Percentiles rank a stretch among this genome's conserved stretches.
phyloP scores from a whole-genome alignment of 768 basidiomycete genomes.

The Paxillus rubicundulus region DNA sequence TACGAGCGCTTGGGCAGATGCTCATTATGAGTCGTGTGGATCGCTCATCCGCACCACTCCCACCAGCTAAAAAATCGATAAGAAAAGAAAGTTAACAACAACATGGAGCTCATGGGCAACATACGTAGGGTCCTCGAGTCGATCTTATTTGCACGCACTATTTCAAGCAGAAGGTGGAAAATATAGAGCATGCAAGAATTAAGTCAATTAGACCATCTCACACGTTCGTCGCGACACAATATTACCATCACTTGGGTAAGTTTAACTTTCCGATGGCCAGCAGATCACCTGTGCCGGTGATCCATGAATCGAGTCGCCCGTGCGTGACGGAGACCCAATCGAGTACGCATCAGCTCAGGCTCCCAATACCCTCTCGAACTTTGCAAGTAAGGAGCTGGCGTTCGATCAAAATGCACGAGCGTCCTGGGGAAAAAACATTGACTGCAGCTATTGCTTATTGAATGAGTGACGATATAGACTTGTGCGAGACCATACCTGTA shows the following conservation, averaged over 20 bases:
- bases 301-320: neutral
- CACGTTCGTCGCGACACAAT: neutral
- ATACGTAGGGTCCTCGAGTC: neutral
- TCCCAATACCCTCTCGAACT: neutral
- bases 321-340: neutral
- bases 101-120: neutral
- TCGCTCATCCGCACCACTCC: neutral
- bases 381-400: neutral
- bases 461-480: neutral
- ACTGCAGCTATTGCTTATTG: too few relatives aligned
- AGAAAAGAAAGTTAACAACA: neutral
- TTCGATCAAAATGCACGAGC: neutral
- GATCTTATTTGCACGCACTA: neutral
- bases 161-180: neutral
- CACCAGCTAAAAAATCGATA: neutral
- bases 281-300: neutral
- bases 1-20: neutral
- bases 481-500: neutral
- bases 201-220: neutral
- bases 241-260: neutral
- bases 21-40: neutral
- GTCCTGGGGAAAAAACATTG: too few relatives aligned
- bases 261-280: neutral
- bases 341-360: neutral
- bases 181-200: neutral